Conservation (phyloP, 2,329 filamentous ascomycete species). For the Raffaelea arxii region DNA sequence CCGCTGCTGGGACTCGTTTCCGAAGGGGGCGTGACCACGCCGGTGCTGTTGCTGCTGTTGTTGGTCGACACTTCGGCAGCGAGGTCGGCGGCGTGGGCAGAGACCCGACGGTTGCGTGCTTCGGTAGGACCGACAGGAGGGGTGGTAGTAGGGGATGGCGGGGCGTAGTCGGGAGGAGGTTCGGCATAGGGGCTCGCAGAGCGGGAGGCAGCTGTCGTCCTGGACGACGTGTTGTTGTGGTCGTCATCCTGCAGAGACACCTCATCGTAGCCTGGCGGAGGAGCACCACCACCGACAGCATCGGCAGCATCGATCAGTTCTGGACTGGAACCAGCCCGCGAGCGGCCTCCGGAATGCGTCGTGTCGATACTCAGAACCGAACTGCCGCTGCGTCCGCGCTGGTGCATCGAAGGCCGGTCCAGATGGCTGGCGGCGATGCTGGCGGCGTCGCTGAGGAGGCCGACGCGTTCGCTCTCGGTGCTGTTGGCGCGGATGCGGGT, state of each 20-base stretch:
- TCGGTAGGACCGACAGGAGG: slow-evolving; percentile 28
- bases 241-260: slow-evolving; percentile 21
- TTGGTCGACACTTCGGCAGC: slow-evolving; percentile 10
- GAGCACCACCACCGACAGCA: slow-evolving; percentile 35
- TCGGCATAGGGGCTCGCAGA: slow-evolving; percentile 32
- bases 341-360: slow-evolving; percentile 18
- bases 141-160: too few relatives aligned
- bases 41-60: slow-evolving; percentile 2
- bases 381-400: slow-evolving; percentile 37
- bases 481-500: slow-evolving; percentile 66
- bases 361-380: slow-evolving; percentile 45
- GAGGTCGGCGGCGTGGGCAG: slow-evolving; percentile 22
- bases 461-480: slow-evolving; percentile 60
- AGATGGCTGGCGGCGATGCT: slow-evolving; percentile 39
- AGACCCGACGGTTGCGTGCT: slow-evolving; percentile 21
- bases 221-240: too few relatives aligned
- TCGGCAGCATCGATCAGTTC: slow-evolving; percentile 36
- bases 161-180: slow-evolving; percentile 41
- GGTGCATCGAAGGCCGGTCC: slow-evolving; percentile 24
- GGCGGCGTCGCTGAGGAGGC: slow-evolving; percentile 62
- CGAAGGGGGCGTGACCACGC: too few relatives aligned
- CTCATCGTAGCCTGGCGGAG: slow-evolving; percentile 42
- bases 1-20: too few relatives aligned
- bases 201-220: slow-evolving; percentile 19
- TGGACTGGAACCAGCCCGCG: slow-evolving; percentile 40